Evolutionary conservation across 495 filamentous ascomycete species (phyloP), one percentile per base, ranked within the genome.

Genomic region (Pyrenula massariospora): DNA sequence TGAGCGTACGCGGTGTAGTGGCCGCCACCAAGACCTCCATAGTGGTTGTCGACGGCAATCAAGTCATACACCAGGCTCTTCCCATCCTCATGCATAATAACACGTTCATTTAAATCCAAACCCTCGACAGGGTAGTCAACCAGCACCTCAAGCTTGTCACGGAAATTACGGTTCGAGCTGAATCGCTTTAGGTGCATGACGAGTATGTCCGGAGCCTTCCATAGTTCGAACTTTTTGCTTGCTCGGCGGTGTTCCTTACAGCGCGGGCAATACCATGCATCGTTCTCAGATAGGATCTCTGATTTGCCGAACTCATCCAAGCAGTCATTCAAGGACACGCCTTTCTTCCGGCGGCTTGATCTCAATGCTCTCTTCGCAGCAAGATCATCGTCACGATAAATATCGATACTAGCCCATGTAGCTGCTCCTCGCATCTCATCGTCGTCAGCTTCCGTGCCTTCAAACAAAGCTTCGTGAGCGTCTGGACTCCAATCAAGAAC

Each of bases 111-210:
- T 57, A 98, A 73, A 66, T 98, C 91, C 12, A 98, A 75, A 3
- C 86, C 83, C 59, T 95, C 88, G 21, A 92, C 77, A 2, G 94
- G 94, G 64, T 95, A 98, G 62, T 96, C 85, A 47, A 98, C 89
- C n/a, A 86, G 67, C 3, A 89, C 83, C 65, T 95, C 89, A 31
- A 98, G 77, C 77, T 98, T 98, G 63, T 95, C 88, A 21, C 91
- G 77, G 54, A 86, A 81, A 53, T 75, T 81, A 24, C 74, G 74
- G 59, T 81, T 84, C 21, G 85, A 85, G 61, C 89, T 92, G 64
- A 98, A 98, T 19, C 93, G 81, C 77, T 98, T 98, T 3, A 98
- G 78, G 64, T 99, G 93, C 56, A 97, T 82, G 54, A 97, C 84
- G 12, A 98, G 77, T 54, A 97, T 92, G 67, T 98, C 93, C 10